These are phyloP conservation scores for Hanseniaspora lindneri DNA, from an alignment of 805 yeast species.

Conservation along the genomic window DNA sequence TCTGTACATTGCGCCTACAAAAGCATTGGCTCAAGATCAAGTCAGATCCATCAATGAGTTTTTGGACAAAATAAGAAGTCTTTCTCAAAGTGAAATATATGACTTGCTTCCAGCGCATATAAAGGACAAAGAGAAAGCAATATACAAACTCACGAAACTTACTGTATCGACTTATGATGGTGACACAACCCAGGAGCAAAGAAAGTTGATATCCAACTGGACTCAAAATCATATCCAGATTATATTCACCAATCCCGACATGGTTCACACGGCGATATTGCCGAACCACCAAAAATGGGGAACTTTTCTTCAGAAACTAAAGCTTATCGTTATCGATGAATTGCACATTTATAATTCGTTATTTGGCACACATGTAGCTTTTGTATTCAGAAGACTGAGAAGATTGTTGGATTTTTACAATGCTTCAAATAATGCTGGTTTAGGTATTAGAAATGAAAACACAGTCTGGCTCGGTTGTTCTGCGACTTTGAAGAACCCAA, in stretches of 20 bases:
- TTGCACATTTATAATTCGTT: constrained; percentile 80
- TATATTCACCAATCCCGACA: constrained; percentile 90
- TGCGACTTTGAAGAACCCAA: constrained; percentile 76
- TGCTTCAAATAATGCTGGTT: background rate
- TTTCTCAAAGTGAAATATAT: constrained; percentile 17
- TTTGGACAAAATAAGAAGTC: constrained; percentile 29
- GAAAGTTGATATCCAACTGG: constrained; percentile 41
- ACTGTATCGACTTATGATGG: constrained; percentile 83
- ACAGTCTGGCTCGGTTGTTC: constrained; percentile 70
- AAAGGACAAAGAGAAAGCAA: background rate
- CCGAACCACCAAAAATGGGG: constrained; percentile 72
- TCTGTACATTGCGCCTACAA: constrained; percentile 87
- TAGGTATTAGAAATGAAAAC: background rate
- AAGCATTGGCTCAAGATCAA: constrained; percentile 96
- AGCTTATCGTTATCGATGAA: constrained; percentile 70
- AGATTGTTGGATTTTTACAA: constrained; percentile 49
- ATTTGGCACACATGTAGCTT: constrained; percentile 86
- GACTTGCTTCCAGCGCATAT: background rate
- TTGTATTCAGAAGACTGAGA: constrained; percentile 67
- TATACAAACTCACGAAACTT: constrained; percentile 28
- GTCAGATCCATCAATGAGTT: constrained; percentile 60
- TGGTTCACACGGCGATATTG: constrained; percentile 70
- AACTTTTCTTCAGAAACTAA: constrained; percentile 49
- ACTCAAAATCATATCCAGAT: constrained; percentile 44
- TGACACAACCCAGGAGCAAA: constrained; percentile 56